Evolutionary conservation across 768 basidiomycete genomes (phyloP).

Genomic region (Hemileccinum impolitum): DNA sequence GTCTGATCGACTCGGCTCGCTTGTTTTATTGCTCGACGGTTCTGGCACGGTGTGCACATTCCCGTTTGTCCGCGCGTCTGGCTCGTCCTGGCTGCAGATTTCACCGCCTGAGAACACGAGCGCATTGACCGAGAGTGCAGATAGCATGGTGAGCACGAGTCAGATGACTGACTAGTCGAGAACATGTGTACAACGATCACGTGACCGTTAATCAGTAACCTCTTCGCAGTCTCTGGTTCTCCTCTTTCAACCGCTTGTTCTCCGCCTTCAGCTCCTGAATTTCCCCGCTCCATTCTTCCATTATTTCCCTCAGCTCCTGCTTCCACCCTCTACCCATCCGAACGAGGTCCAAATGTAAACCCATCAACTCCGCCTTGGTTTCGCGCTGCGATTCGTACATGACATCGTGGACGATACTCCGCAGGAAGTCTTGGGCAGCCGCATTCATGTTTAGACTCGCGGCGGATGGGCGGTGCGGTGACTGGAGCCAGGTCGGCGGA

Average conservation of each 20-base stretch:
- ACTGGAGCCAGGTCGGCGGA: conserved; percentile 37
- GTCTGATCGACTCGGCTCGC: conserved; percentile 1
- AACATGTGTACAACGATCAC: conserved; percentile 4
- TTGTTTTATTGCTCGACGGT: conserved; percentile 8
- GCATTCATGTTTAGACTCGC: conserved; percentile 27
- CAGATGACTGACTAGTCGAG: too few relatives aligned
- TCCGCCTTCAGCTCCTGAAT: conserved; percentile 43
- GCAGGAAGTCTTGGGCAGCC: conserved; percentile 54
- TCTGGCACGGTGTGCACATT: conserved; percentile 7
- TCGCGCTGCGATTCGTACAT: conserved; percentile 73
- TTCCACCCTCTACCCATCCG: conserved; percentile 70
- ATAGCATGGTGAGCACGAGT: too few relatives aligned
- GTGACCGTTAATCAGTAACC: conserved; percentile 28
- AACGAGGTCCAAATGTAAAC: conserved; percentile 70
- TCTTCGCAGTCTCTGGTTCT: conserved; percentile 59
- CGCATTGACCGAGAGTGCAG: conserved; percentile 17
- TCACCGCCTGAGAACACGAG: conserved; percentile 33
- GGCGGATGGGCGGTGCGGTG: conserved; percentile 34
- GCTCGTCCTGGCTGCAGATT: conserved; percentile 14
- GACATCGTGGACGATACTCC: conserved; percentile 63
- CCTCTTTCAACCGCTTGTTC: conserved; percentile 55
- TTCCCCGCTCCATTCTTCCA: conserved; percentile 62
- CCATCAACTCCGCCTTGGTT: conserved; percentile 67
- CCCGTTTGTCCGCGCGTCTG: conserved; percentile 3
- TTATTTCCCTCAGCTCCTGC: conserved; percentile 55